Percentiles rank a stretch among this genome's conserved stretches.
These are phyloP conservation scores for Leptoxyphium fumago DNA, from an alignment of 2,329 filamentous ascomycete species.

Conservation along the genomic window DNA sequence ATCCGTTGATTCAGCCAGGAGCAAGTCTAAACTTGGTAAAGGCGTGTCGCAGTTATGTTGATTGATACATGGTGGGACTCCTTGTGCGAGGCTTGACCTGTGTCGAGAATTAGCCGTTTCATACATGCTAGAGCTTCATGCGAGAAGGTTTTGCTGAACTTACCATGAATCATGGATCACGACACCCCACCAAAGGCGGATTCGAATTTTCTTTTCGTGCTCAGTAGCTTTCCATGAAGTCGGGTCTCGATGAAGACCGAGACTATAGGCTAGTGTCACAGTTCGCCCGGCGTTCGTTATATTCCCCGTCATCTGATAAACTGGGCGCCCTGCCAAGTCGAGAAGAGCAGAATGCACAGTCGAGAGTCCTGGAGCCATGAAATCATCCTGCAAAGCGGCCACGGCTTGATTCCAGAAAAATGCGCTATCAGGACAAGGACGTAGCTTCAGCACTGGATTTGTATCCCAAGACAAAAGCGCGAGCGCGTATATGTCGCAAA, in stretches of 20 bases:
- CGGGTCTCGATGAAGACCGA: slow-evolving; percentile 41
- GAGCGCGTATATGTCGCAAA: slow-evolving; percentile 26
- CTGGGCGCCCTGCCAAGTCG: slow-evolving; percentile 27
- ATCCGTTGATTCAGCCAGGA: slow-evolving; percentile 21
- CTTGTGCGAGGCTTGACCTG: slow-evolving; percentile 41
- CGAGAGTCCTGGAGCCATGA: slow-evolving; percentile 25
- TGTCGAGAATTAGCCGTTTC: slow-evolving; percentile 8
- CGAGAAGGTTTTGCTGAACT: slow-evolving; percentile 4
- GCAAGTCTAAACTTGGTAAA: slow-evolving; percentile 32
- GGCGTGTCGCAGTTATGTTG: slow-evolving; percentile 43
- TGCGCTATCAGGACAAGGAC: slow-evolving; percentile 22
- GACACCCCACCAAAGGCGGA: slow-evolving; percentile 42
- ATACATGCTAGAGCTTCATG: neutral
- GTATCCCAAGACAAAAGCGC: slow-evolving; percentile 23
- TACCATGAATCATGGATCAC: slow-evolving; percentile 42
- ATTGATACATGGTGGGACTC: slow-evolving; percentile 38
- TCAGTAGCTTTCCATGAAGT: slow-evolving; percentile 37
- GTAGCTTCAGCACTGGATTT: slow-evolving; percentile 22
- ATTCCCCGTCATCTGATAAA: slow-evolving; percentile 30
- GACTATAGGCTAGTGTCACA: slow-evolving; percentile 39
- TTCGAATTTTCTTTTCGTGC: slow-evolving; percentile 36
- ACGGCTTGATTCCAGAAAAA: slow-evolving; percentile 30
- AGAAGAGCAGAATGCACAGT: slow-evolving; percentile 26
- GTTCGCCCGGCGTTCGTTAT: slow-evolving; percentile 39
- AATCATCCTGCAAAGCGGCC: slow-evolving; percentile 27